Evolutionary conservation across 2,329 filamentous ascomycete genomes (phyloP).

Genomic region (Clonostachys sp.): DNA sequence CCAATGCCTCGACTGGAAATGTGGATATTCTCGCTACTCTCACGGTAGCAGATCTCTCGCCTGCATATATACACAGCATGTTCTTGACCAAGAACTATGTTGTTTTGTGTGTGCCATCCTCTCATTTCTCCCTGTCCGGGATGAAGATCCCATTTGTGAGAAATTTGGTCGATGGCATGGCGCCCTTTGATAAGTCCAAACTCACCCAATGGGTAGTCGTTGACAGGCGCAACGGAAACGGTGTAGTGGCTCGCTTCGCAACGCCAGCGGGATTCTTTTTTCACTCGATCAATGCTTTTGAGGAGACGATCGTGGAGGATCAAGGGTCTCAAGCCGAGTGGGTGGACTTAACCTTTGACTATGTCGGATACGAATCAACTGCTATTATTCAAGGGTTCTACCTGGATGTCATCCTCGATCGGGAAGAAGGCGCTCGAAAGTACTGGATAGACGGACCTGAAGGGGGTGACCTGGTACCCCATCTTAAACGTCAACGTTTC

Average conservation of each 20-base stretch:
- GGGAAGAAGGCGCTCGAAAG: constrained; percentile 35
- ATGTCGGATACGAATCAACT: constrained; percentile 57
- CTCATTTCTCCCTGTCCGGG: constrained; percentile 54
- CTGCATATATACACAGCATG: constrained; percentile 80
- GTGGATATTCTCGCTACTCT: constrained; percentile 71
- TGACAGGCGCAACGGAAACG: constrained; percentile 57
- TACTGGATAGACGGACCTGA: constrained; percentile 35
- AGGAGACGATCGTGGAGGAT: constrained; percentile 40
- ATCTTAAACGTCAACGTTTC: constrained; percentile 39
- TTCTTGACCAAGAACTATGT: constrained; percentile 69
- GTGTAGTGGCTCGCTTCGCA: constrained; percentile 65
- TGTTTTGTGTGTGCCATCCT: constrained; percentile 67
- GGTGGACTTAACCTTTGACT: constrained; percentile 58
- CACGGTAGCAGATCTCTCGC: constrained; percentile 33
- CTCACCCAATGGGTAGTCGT: constrained; percentile 69
- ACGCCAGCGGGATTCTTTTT: constrained; percentile 72
- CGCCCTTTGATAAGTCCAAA: constrained; percentile 51
- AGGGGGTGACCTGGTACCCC: constrained; percentile 25
- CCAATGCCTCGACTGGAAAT: constrained; percentile 55
- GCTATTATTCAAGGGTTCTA: constrained; percentile 66
- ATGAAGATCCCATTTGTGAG: constrained; percentile 57
- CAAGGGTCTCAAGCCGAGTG: constrained; percentile 8
- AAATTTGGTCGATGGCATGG: constrained; percentile 66
- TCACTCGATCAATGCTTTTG: constrained; percentile 74
- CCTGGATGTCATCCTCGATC: constrained; percentile 61